phyloP scores from a whole-genome alignment of 495 filamentous ascomycete genomes.

The Usnea hakonensis region DNA sequence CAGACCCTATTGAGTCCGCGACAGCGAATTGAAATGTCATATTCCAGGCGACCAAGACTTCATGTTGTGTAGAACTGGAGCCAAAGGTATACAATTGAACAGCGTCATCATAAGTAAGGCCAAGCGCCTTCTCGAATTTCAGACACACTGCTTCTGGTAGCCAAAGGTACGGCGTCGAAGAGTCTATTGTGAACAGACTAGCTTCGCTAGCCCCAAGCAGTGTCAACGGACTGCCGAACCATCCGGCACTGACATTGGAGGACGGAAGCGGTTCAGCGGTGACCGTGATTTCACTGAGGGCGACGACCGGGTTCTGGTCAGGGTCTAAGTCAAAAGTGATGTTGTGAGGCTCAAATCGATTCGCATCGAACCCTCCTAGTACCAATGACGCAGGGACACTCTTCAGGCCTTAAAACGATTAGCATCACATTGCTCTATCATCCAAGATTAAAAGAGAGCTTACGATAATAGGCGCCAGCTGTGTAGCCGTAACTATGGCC shows the following conservation, averaged over 20 bases:
- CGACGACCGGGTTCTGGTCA: conserved; percentile 42
- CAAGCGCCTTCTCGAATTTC: conserved; percentile 52
- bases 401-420: conserved; percentile 31
- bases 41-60: conserved; percentile 21
- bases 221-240: conserved; percentile 30
- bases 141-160: conserved; percentile 55
- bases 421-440: conserved; percentile 18
- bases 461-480: conserved; percentile 55
- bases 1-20: conserved; percentile 37
- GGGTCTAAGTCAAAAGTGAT: conserved; percentile 46
- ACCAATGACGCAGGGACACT: conserved; percentile 48
- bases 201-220: conserved; percentile 41
- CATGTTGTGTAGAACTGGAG: conserved; percentile 26
- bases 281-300: conserved; percentile 49
- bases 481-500: conserved; percentile 62
- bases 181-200: conserved; percentile 52
- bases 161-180: conserved; percentile 61
- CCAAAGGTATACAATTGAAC: conserved; percentile 41
- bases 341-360: conserved; percentile 49
- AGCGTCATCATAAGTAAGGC: conserved; percentile 49
- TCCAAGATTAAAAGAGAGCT: conserved; percentile 4
- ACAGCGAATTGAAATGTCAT: conserved; percentile 50
- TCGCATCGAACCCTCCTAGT: conserved; percentile 56
- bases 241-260: conserved; percentile 34
- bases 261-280: conserved; percentile 31